phyloP scores from a whole-genome alignment of 257 asterid genomes.

The Sherardia arvensis region DNA sequence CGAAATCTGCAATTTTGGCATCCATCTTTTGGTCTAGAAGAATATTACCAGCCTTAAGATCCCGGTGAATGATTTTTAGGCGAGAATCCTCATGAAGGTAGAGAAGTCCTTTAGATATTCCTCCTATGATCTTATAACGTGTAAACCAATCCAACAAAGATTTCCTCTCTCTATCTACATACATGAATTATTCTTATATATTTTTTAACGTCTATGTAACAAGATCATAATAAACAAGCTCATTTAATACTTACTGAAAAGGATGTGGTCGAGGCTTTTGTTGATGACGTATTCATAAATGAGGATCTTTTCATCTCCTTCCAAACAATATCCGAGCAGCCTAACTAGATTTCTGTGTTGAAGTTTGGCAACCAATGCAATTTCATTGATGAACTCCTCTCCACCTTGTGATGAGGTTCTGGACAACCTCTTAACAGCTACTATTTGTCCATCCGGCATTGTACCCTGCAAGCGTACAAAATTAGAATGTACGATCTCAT shows the following conservation, averaged over 20 bases:
- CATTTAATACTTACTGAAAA: constrained; percentile 9
- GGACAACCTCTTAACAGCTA: constrained; percentile 27
- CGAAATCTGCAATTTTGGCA: constrained; percentile 24
- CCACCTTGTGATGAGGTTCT: constrained; percentile 19
- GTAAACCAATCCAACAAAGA: background rate
- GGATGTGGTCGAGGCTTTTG: constrained; percentile 17
- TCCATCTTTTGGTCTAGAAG: constrained; percentile 8
- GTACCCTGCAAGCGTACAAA: constrained; percentile 3
- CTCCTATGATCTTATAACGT: background rate
- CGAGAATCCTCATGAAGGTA: background rate
- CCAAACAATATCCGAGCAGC: constrained; percentile 17
- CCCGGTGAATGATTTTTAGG: no score
- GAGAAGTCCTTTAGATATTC: background rate
- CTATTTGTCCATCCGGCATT: constrained; percentile 11
- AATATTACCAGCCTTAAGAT: background rate
- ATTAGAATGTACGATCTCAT: no score
- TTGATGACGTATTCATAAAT: constrained; percentile 23
- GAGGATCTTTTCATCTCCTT: constrained; percentile 20
- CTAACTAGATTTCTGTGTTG: constrained; percentile 23
- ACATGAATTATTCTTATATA: background rate
- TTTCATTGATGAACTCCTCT: constrained; percentile 21
- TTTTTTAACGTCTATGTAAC: no score
- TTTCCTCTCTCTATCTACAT: background rate
- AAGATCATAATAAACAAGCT: no score
- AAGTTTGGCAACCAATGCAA: constrained; percentile 12